phyloP scores from a whole-genome alignment of 2,329 filamentous ascomycete species.

The Grosmannia serpens region DNA sequence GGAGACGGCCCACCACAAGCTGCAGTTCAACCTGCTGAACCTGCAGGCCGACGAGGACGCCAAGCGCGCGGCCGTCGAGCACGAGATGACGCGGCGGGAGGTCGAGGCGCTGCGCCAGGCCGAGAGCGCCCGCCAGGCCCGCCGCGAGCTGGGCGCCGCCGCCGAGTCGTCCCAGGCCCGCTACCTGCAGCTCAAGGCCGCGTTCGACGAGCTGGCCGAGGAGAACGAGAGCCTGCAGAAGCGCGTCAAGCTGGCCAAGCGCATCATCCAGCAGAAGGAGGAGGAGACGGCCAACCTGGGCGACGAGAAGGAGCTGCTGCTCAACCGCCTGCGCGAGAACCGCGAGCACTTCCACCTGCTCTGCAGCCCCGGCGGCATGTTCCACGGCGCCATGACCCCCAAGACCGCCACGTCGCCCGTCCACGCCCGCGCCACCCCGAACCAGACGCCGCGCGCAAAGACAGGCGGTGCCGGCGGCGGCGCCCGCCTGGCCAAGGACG shows the following conservation, averaged over 20 bases:
- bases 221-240: slow-evolving; percentile 54
- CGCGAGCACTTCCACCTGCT: slow-evolving; percentile 74
- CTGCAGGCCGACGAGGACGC: slow-evolving; percentile 77
- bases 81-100: slow-evolving; percentile 81
- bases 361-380: slow-evolving; percentile 60
- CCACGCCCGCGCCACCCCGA: slow-evolving; percentile 35
- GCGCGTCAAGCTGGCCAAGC: slow-evolving; percentile 62
- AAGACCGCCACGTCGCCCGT: slow-evolving; percentile 31
- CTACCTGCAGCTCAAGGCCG: slow-evolving; percentile 51
- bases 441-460: slow-evolving; percentile 35
- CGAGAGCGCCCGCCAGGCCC: slow-evolving; percentile 55
- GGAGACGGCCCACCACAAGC: slow-evolving; percentile 78
- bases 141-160: slow-evolving; percentile 33
- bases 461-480: slow-evolving; percentile 33
- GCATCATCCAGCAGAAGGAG: slow-evolving; percentile 65
- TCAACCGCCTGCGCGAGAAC: slow-evolving; percentile 80
- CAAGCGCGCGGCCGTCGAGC: slow-evolving; percentile 80
- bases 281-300: slow-evolving; percentile 57
- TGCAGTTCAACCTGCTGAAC: slow-evolving; percentile 75
- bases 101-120: slow-evolving; percentile 71
- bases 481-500: not conserved
- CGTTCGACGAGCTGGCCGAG: slow-evolving; percentile 53
- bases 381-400: slow-evolving; percentile 51
- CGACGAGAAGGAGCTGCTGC: slow-evolving; percentile 66
- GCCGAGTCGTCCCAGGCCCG: slow-evolving; percentile 42